A percentile compares a stretch with the other conserved stretches of the same genome.
Conservation (phyloP, 345 rosid species). For the Barbarea vulgaris region DNA sequence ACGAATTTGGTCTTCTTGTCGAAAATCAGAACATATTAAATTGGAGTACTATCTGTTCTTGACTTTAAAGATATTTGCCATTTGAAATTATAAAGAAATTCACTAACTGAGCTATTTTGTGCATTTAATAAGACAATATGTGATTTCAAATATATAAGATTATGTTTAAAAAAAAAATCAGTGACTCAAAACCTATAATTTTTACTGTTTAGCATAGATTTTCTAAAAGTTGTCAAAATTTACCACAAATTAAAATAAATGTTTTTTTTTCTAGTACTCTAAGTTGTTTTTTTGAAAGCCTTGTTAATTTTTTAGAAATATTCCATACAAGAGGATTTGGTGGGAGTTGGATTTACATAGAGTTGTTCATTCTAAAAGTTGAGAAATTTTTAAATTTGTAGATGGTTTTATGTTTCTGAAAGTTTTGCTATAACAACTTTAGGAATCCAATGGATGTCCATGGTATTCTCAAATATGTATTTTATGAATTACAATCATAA, state of each 20-base stretch:
- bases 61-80: background rate
- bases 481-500: background rate
- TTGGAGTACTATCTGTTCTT: background rate
- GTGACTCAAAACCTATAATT: no score
- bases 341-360: background rate
- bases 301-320: background rate
- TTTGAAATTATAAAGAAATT: background rate
- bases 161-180: background rate
- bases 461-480: background rate
- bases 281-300: background rate
- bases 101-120: background rate
- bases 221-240: background rate
- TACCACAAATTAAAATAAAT: background rate
- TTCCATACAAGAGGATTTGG: background rate
- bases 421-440: background rate
- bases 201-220: background rate
- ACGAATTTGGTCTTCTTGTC: background rate
- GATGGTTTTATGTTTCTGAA: background rate
- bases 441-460: background rate
- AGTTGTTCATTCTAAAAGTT: background rate
- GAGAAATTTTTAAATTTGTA: background rate
- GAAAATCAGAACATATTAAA: background rate
- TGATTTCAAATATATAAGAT: background rate
- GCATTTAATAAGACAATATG: background rate
- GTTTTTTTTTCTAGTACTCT: background rate